A percentile compares a stretch with the other conserved stretches of the same genome.
phyloP scores from a whole-genome alignment of 2,329 filamentous ascomycete genomes.

The Pseudogymnoascus verrucosus region DNA sequence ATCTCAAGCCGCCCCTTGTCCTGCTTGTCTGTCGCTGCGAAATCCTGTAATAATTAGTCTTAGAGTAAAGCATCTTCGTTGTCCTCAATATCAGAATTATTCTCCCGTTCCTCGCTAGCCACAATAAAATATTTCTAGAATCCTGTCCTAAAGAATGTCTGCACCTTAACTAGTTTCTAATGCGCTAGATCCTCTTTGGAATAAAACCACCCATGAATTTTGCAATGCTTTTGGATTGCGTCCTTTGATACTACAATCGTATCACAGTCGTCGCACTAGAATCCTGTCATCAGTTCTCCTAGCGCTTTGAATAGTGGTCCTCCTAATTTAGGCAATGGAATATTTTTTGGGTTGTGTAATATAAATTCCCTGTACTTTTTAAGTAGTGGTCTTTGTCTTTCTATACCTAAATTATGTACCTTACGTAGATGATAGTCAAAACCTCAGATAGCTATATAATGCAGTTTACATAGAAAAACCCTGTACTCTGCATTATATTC shows the following conservation, averaged over 20 bases:
- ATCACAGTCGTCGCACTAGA: background rate
- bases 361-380: background rate
- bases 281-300: background rate
- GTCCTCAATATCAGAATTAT: background rate
- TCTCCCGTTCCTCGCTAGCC: background rate
- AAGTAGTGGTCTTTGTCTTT: background rate
- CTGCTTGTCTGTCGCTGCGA: background rate
- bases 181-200: background rate
- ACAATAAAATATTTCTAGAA: constrained; percentile 5
- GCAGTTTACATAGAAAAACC: background rate
- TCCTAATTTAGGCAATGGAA: background rate
- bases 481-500: background rate
- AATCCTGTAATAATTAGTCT: background rate
- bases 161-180: background rate
- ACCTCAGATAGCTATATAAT: background rate
- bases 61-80: background rate
- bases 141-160: constrained; percentile 6
- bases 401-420: background rate
- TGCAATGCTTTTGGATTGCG: background rate
- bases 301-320: background rate
- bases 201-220: background rate
- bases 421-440: background rate
- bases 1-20: background rate
- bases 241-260: background rate
- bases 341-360: background rate